phyloP scores from a whole-genome alignment of 1,139 yeast genomes.

The Debaryomyces sp. region DNA sequence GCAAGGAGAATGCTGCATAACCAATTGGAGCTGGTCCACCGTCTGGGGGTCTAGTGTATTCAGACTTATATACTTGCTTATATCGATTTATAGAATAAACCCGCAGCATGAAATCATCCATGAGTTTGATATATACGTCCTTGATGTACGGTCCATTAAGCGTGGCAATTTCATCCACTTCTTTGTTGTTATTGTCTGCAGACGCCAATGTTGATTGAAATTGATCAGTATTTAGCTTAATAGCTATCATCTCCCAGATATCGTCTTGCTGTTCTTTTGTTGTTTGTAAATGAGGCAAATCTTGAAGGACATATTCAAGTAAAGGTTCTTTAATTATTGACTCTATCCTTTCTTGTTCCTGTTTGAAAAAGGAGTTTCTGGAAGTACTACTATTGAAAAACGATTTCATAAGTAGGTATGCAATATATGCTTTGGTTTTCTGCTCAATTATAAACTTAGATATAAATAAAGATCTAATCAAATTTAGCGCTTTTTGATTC shows the following conservation, averaged over 20 bases:
- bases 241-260: conserved; percentile 41
- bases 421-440: neutral
- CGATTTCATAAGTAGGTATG: neutral
- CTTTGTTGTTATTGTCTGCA: conserved; percentile 7
- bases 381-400: conserved; percentile 6
- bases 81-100: conserved; percentile 5
- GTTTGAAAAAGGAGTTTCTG: conserved; percentile 29
- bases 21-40: conserved; percentile 10
- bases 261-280: conserved; percentile 28
- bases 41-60: conserved; percentile 7
- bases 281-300: conserved; percentile 38
- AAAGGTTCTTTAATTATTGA: conserved; percentile 30
- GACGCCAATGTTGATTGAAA: conserved; percentile 17
- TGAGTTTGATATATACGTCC: conserved; percentile 25
- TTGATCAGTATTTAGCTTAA: conserved; percentile 28
- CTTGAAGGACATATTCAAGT: conserved; percentile 31
- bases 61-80: conserved; percentile 10
- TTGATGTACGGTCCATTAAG: conserved; percentile 32
- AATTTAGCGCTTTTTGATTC: neutral
- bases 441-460: neutral
- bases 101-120: conserved; percentile 15
- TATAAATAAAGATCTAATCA: neutral
- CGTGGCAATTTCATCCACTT: conserved; percentile 30
- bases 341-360: conserved; percentile 30
- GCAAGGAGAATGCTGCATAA: conserved; percentile 16